phyloP scores from a whole-genome alignment of 2,329 filamentous ascomycete species.

The Torrubiellomyces zombiae region DNA sequence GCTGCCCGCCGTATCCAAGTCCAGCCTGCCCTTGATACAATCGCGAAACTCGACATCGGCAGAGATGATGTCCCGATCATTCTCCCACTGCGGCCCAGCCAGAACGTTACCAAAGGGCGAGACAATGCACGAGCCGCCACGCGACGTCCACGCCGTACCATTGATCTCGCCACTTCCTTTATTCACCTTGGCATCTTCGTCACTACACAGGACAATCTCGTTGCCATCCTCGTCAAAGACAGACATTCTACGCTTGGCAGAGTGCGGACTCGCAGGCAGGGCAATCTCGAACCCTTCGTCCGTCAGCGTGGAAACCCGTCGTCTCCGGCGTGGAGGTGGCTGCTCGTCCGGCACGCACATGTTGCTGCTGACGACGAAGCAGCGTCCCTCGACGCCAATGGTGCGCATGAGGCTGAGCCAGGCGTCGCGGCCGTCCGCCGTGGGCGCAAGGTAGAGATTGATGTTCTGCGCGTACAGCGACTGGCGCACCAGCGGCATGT shows the following conservation, averaged over 20 bases:
- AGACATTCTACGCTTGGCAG: conserved; percentile 18
- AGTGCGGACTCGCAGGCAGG: conserved; percentile 15
- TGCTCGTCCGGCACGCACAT: conserved; percentile 42
- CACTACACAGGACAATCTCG: conserved; percentile 30
- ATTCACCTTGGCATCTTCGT: conserved; percentile 10
- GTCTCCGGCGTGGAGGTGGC: too few species aligned
- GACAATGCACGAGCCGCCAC: conserved; percentile 71
- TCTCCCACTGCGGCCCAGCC: conserved; percentile 71
- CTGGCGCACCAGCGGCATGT: conserved; percentile 80
- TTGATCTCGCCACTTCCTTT: background rate
- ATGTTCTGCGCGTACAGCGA: conserved; percentile 78
- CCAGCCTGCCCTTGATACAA: conserved; percentile 64
- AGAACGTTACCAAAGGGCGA: conserved; percentile 66
- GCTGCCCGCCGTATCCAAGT: conserved; percentile 71
- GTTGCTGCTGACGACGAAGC: conserved; percentile 74
- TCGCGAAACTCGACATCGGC: conserved; percentile 76
- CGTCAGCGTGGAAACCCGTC: conserved; percentile 21
- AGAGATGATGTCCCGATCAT: conserved; percentile 48
- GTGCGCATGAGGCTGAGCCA: conserved; percentile 77
- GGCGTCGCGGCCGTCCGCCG: conserved; percentile 66
- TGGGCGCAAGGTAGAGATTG: conserved; percentile 81
- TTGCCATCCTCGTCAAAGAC: conserved; percentile 37
- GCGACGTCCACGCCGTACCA: conserved; percentile 36
- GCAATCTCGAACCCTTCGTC: conserved; percentile 32
- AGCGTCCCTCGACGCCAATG: conserved; percentile 63